Conservation (phyloP, 1,284 basidiomycete genomes). For the Nidula niveotomentosa region DNA sequence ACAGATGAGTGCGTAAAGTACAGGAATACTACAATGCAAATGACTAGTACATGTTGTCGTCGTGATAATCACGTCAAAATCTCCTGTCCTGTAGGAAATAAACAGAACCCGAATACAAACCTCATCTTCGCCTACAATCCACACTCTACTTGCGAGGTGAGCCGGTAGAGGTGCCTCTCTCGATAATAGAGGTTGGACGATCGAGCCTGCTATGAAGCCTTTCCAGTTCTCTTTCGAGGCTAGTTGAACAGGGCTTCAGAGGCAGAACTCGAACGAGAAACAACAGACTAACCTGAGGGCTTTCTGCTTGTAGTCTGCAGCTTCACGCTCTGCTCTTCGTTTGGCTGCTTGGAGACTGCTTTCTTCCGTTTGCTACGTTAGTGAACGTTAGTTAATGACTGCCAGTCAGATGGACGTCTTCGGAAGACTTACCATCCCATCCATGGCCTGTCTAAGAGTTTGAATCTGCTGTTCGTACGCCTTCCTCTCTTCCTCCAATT, state of each 20-base stretch:
- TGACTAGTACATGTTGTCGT: too few relatives aligned
- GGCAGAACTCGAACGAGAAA: neutral
- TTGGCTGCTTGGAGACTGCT: slow-evolving; percentile 67
- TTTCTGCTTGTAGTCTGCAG: slow-evolving; percentile 69
- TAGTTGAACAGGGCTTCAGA: slow-evolving; percentile 22
- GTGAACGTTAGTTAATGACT: neutral
- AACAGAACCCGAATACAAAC: too few relatives aligned
- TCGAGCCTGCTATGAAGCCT: slow-evolving; percentile 64
- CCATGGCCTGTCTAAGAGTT: slow-evolving; percentile 56
- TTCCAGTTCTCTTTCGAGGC: slow-evolving; percentile 71
- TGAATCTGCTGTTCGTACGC: slow-evolving; percentile 57
- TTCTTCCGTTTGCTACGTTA: slow-evolving; percentile 68
- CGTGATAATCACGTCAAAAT: too few relatives aligned
- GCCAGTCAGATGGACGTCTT: slow-evolving; percentile 5
- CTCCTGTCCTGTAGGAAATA: too few relatives aligned
- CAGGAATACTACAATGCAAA: too few relatives aligned
- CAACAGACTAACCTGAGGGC: slow-evolving; percentile 54
- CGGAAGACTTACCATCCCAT: slow-evolving; percentile 45
- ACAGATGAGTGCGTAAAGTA: too few relatives aligned
- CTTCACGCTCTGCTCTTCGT: slow-evolving; percentile 75
- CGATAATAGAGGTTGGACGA: slow-evolving; percentile 32
- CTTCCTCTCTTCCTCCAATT: slow-evolving; percentile 66
- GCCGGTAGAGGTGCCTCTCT: slow-evolving; percentile 20
- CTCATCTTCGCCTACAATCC: neutral
- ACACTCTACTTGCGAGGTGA: slow-evolving; percentile 28